Evolutionary conservation across 2,329 filamentous ascomycete genomes (phyloP).

Genomic region (Monilinia laxa): DNA sequence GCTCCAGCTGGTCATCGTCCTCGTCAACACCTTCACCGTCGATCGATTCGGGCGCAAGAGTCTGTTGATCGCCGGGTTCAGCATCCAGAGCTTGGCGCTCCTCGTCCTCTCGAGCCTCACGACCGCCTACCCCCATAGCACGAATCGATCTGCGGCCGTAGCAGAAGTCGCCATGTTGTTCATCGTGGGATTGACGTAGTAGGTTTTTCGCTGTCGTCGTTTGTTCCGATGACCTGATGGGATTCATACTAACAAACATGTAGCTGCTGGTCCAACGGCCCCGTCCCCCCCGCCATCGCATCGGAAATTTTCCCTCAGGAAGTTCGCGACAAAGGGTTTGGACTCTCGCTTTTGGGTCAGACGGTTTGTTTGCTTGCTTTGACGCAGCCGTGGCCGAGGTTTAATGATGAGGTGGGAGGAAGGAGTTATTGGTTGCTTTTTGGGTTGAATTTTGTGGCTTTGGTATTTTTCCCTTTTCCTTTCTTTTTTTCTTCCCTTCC

Average conservation of each 20-base stretch:
- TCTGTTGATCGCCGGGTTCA: constrained; percentile 62
- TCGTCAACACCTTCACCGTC: constrained; percentile 71
- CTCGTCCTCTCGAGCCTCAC: constrained; percentile 43
- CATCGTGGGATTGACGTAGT: constrained; percentile 45
- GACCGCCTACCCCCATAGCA: constrained; percentile 43
- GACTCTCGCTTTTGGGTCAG: constrained; percentile 42
- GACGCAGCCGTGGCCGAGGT: constrained; percentile 45
- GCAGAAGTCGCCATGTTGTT: constrained; percentile 46
- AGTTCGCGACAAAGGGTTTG: constrained; percentile 45
- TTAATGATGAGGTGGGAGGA: constrained; percentile 43
- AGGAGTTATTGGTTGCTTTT: constrained; percentile 46
- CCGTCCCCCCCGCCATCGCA: constrained; percentile 42
- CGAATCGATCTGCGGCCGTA: constrained; percentile 43
- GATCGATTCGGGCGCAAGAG: constrained; percentile 70
- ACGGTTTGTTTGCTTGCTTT: constrained; percentile 43
- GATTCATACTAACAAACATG: too few species aligned
- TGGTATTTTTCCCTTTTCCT: constrained; percentile 30
- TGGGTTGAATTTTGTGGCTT: constrained; percentile 42
- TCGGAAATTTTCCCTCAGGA: constrained; percentile 46
- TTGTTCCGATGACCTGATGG: background rate
- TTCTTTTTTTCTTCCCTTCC: background rate
- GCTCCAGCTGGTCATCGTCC: constrained; percentile 56
- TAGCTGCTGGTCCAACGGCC: constrained; percentile 41
- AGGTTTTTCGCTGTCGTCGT: constrained; percentile 22
- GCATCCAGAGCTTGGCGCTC: constrained; percentile 43